Conservation (phyloP, 441 rosid species). For the Bruguiera hainesii region DNA sequence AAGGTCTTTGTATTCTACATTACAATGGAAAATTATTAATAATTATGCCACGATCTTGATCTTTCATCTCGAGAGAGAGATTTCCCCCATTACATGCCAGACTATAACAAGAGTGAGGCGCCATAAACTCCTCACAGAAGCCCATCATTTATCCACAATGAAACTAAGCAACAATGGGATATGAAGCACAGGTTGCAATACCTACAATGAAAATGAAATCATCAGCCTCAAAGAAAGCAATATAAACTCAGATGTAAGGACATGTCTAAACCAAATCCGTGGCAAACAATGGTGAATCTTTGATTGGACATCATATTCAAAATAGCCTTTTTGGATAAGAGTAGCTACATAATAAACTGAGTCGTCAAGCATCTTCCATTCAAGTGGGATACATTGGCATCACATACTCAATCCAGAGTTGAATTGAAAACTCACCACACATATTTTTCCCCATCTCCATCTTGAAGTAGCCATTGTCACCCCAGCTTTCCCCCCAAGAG, state of each 20-base stretch:
- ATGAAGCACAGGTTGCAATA: conserved; percentile 87
- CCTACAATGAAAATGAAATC: conserved; percentile 44
- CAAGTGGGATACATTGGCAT: neutral
- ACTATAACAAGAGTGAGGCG: neutral
- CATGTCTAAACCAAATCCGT: neutral
- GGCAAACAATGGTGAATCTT: neutral
- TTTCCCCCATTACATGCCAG: neutral
- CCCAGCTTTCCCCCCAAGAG: conserved; percentile 89
- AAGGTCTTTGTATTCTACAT: conserved; percentile 16
- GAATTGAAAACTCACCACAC: conserved; percentile 68
- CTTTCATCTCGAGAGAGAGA: neutral
- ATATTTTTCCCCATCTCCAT: conserved; percentile 93
- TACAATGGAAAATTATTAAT: neutral
- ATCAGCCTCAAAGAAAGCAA: conserved; percentile 13
- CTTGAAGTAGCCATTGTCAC: conserved; percentile 82
- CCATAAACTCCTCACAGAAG: neutral
- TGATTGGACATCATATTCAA: neutral
- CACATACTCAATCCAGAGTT: neutral
- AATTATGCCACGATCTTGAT: neutral
- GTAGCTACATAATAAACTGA: neutral
- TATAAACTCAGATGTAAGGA: neutral
- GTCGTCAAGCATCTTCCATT: no score
- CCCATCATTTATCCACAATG: conserved; percentile 14
- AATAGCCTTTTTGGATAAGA: neutral
- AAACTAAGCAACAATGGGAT: conserved; percentile 73